These are phyloP conservation scores for Dalbergia oliveri DNA, from an alignment of 306 rosid species.

Conservation along the genomic window DNA sequence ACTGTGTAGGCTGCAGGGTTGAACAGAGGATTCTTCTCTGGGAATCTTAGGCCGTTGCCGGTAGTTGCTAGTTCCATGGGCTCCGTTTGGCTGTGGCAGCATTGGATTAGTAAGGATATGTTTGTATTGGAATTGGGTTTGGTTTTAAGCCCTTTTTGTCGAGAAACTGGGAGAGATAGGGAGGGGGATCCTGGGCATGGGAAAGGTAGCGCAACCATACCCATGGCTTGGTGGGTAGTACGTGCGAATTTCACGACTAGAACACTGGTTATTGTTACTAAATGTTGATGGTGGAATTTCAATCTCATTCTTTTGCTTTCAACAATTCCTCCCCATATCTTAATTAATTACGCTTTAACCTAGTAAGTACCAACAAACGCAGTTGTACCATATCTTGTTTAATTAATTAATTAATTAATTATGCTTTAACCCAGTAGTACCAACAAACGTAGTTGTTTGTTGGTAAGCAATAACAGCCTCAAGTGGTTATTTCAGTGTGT, in stretches of 20 bases:
- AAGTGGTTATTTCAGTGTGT: background rate
- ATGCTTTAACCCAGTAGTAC: background rate
- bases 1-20: background rate
- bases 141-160: conserved; percentile 22
- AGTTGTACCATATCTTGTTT: no score
- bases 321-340: background rate
- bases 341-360: background rate
- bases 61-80: background rate
- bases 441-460: no score
- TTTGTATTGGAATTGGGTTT: conserved; percentile 15
- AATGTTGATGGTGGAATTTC: no score
- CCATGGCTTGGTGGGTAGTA: background rate
- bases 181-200: conserved; percentile 9
- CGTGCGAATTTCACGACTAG: background rate
- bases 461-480: background rate
- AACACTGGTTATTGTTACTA: no score
- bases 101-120: conserved; percentile 38
- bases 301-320: background rate
- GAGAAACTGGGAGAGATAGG: conserved; percentile 13
- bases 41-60: conserved; percentile 52
- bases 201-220: conserved; percentile 40
- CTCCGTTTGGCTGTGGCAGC: conserved; percentile 49
- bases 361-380: background rate
- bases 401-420: background rate
- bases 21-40: conserved; percentile 50